These are phyloP conservation scores for Xylariaceae sp. DNA, from an alignment of 2,329 filamentous ascomycete species.

Conservation along the genomic window DNA sequence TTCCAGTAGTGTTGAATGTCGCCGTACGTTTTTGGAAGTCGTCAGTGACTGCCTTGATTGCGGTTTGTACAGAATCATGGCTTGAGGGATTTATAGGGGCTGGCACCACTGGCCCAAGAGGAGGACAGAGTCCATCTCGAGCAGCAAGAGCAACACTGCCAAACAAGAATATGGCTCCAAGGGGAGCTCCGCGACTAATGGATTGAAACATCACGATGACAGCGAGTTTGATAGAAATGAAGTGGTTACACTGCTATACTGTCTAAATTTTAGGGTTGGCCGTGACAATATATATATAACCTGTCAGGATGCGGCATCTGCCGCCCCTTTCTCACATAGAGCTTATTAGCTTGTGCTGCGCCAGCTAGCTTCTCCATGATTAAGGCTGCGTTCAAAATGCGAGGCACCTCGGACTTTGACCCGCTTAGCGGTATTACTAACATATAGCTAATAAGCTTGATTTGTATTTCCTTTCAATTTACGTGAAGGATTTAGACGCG, in stretches of 20 bases:
- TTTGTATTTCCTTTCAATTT: no score
- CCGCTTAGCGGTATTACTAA: background rate
- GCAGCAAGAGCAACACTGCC: conserved; percentile 31
- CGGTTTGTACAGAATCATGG: conserved; percentile 41
- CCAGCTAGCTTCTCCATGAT: background rate
- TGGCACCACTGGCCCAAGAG: conserved; percentile 51
- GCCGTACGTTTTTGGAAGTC: conserved; percentile 40
- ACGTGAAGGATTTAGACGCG: no score
- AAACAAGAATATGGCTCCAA: conserved; percentile 23
- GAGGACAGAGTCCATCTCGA: conserved; percentile 48
- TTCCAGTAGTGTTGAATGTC: conserved; percentile 42
- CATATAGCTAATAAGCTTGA: background rate
- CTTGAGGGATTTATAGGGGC: conserved; percentile 44
- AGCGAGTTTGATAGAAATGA: background rate
- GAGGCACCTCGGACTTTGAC: conserved; percentile 10
- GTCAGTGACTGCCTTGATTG: conserved; percentile 33
- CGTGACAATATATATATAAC: background rate
- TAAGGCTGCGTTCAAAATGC: background rate
- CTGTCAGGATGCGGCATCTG: no score
- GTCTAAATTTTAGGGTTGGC: background rate
- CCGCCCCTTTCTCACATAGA: background rate
- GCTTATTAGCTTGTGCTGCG: background rate
- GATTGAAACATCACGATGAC: conserved; percentile 1
- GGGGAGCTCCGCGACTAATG: conserved; percentile 1
- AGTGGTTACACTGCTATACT: no score